Evolutionary conservation across 2,329 filamentous ascomycete genomes (phyloP).

Genomic region (Cladosporium sp.): DNA sequence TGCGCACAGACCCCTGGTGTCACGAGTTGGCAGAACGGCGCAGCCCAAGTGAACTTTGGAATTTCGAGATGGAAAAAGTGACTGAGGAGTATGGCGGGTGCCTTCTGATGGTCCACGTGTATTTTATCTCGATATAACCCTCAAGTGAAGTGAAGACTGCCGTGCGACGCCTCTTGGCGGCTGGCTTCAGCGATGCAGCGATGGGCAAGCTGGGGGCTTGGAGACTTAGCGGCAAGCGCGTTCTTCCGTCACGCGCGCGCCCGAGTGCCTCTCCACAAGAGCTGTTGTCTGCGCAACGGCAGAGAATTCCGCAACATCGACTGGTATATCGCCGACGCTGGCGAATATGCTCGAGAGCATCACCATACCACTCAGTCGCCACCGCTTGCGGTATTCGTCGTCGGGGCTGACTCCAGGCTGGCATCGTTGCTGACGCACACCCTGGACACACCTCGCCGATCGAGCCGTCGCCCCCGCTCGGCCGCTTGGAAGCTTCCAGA

Average conservation of each 20-base stretch:
- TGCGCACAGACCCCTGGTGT: constrained; percentile 6
- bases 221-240: constrained; percentile 15
- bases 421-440: constrained; percentile 13
- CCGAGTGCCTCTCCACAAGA: constrained; percentile 5
- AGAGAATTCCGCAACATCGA: constrained; percentile 12
- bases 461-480: constrained; percentile 19
- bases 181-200: not conserved
- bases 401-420: constrained; percentile 11
- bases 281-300: constrained; percentile 16
- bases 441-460: constrained; percentile 13
- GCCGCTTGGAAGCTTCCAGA: constrained; percentile 13
- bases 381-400: not conserved
- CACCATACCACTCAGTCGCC: not conserved
- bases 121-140: constrained; percentile 22
- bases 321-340: not conserved
- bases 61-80: constrained; percentile 20
- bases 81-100: constrained; percentile 28
- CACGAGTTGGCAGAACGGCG: constrained; percentile 11
- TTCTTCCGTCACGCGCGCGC: constrained; percentile 12
- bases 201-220: constrained; percentile 8
- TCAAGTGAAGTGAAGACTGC: constrained; percentile 8
- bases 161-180: constrained; percentile 11
- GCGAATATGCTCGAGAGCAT: not conserved
- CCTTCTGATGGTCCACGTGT: constrained; percentile 30
- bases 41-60: constrained; percentile 1